Base-by-base conservation (phyloP, 352 stramenopile genomes). In the Phytopythium helicoides region DNA sequence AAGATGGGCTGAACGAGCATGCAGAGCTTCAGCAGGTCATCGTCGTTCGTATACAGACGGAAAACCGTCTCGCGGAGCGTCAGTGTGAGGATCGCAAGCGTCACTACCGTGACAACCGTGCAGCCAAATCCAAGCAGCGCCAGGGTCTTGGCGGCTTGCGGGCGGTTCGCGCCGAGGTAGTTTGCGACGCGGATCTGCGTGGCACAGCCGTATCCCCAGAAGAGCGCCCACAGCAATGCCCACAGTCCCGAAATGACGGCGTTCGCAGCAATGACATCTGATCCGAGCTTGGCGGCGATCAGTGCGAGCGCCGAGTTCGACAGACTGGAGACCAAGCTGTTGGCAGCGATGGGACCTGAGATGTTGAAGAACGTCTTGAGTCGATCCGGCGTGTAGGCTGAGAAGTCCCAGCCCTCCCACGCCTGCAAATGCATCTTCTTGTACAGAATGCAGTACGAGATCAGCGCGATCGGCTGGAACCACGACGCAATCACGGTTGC, bases 171-270 rank as follows among this genome's bases (percentile, higher is more conserved):
- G 14, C 76, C 76, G 1, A 87, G 36, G 46, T 82, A 73, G 56
- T 84, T 86, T 36, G 76, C 71, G 15, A 86, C 73, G 26, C 73
- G 73, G 10, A 81, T 72, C 58, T 87, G 76, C 28, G 75, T 82
- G 21, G 72, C 75, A 31, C 69, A 84, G 52, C 75, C 75, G 65
- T 82, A 86, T 33, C 75, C 75, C 72, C 72, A 86, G 52, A 86
- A 83, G 23, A 85, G 62, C 3, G 73, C 73, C 73, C 71, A 85
- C 5, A 85, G 52, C 45, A 85, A 28, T 1, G 59, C 28, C 28
- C 28, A 33, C 28, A 33, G 9, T 9, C 5, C 9, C 28, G 5
- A 5, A 56, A 85, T 70, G 25, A 85, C 65, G 10, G 73, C 68
- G 39, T 81, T 85, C 21, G 73, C 71, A 21, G 73, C 73, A 46